Base-by-base conservation (phyloP, 2,329 filamentous ascomycete genomes). In the Beauveria rudraprayagi region DNA sequence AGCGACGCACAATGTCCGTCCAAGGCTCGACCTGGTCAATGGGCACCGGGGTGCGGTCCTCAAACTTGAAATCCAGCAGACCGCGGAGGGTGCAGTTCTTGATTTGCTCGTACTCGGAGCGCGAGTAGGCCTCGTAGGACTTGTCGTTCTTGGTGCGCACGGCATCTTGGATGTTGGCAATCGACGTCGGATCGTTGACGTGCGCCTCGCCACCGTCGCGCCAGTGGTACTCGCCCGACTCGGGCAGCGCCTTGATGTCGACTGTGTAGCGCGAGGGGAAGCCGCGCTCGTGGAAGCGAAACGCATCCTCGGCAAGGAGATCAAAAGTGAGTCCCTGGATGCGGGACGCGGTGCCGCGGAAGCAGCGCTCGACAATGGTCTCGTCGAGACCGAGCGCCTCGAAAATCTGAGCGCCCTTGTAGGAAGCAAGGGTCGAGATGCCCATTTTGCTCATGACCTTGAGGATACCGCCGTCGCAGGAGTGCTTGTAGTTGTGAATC, bases 371-470 rank as follows among this genome's bases (percentile, higher is more conserved):
- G 58, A 97, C 90, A 52, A 97, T 92, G 22, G 83, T 82, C 73
- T 96, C 92, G 70, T 97, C 92, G 40, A 97, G 87, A 76, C 93
- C 93, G 48, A 97, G 88, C 54, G 92, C 92, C 74, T 97, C 93
- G 68, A 97, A 97, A 66, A 97, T 97, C 78, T 97, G 93, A 61
- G 93, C 93, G 71, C 93, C 93, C 81, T 97, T 97, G 81, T 97
- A 97, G 67, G 89, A 93, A 70, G 93, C 91, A 51, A 97, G 81
- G 37, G 93, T 97, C 7, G 93, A 97, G 66, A 97, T 97, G 79
- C 93, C 93, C 93, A 97, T 97, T 82, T 97, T 97, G 75, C 89
- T 94, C 93, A 97, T 97, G 73, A 97, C 93, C 77, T 97, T 97
- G 65, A 97, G 81, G 65, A 97, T 96, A 78, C 93, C 93, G 70